Evolutionary conservation across 768 basidiomycete genomes (phyloP).

Genomic region (Suillus hirtellus): DNA sequence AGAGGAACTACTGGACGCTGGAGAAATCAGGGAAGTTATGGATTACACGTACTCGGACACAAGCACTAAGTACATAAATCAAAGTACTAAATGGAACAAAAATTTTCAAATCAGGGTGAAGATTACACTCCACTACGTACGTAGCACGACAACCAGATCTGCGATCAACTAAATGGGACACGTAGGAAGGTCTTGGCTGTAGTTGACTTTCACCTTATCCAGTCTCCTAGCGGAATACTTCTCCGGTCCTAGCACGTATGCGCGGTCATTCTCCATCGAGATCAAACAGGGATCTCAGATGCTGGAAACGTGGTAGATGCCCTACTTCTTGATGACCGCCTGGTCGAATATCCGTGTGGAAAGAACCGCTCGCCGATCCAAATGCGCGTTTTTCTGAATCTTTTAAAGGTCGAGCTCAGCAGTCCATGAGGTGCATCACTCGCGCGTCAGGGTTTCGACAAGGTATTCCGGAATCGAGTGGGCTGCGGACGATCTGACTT

Average conservation of each 20-base stretch:
- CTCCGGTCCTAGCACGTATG: not conserved
- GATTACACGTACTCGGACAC: not conserved
- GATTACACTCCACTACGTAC: not conserved
- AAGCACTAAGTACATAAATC: not conserved
- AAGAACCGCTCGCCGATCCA: not conserved
- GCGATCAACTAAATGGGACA: not conserved
- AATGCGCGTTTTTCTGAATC: not conserved
- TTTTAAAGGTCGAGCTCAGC: not conserved
- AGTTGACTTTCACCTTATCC: not conserved
- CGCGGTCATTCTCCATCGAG: not conserved
- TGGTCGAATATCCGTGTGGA: not conserved
- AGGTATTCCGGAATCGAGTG: not conserved
- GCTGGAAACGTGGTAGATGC: not conserved
- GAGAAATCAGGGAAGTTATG: not conserved
- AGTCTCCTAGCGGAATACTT: not conserved
- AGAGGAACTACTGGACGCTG: not conserved
- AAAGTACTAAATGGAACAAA: conserved; percentile 1
- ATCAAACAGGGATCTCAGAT: not conserved
- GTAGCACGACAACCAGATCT: not conserved
- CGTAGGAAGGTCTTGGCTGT: not conserved
- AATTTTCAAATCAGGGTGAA: not conserved
- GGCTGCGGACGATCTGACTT: not conserved
- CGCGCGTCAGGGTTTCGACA: not conserved
- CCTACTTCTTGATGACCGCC: not conserved
- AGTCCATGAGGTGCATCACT: not conserved